These are phyloP conservation scores for Elsinoe perseae DNA, from an alignment of 2,329 filamentous ascomycete species.

Conservation along the genomic window DNA sequence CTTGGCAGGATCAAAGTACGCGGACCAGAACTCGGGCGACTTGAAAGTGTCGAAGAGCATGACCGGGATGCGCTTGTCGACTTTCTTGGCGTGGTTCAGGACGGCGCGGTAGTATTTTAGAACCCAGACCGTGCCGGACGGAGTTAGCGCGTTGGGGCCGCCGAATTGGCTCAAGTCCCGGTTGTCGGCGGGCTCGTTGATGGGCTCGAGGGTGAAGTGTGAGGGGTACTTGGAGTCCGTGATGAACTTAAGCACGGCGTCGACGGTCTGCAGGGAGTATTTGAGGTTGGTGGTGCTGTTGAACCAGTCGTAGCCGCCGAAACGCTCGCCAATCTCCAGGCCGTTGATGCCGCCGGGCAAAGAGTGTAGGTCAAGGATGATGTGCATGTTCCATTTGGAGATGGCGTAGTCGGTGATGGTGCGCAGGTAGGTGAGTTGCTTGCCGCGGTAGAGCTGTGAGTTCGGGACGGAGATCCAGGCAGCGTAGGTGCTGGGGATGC, in stretches of 20 bases:
- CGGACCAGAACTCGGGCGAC: constrained; percentile 12
- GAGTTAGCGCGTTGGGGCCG: constrained; percentile 27
- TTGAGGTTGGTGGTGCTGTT: constrained; percentile 30
- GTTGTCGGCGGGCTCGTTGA: constrained; percentile 35
- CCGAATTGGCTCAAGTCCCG: constrained; percentile 27
- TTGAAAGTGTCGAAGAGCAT: constrained; percentile 13
- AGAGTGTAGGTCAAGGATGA: constrained; percentile 31
- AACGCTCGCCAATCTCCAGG: constrained; percentile 24
- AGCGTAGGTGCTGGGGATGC: constrained; percentile 18
- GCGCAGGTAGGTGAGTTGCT: constrained; percentile 17
- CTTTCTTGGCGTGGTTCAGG: background rate
- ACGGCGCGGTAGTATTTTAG: constrained; percentile 24
- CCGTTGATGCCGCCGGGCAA: constrained; percentile 30
- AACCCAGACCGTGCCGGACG: constrained; percentile 28
- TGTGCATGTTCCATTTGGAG: constrained; percentile 30
- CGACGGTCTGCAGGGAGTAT: constrained; percentile 29
- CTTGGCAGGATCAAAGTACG: constrained; percentile 9
- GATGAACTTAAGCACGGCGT: constrained; percentile 30
- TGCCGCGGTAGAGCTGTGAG: constrained; percentile 17
- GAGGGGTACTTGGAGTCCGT: constrained; percentile 25
- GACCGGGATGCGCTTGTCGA: constrained; percentile 14
- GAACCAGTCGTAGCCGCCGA: constrained; percentile 31
- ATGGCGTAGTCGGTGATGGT: constrained; percentile 29
- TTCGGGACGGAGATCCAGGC: constrained; percentile 18
- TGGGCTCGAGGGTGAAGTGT: constrained; percentile 31